Base-by-base conservation (phyloP, 106 monocot genomes). In the Gastrodia elata region DNA sequence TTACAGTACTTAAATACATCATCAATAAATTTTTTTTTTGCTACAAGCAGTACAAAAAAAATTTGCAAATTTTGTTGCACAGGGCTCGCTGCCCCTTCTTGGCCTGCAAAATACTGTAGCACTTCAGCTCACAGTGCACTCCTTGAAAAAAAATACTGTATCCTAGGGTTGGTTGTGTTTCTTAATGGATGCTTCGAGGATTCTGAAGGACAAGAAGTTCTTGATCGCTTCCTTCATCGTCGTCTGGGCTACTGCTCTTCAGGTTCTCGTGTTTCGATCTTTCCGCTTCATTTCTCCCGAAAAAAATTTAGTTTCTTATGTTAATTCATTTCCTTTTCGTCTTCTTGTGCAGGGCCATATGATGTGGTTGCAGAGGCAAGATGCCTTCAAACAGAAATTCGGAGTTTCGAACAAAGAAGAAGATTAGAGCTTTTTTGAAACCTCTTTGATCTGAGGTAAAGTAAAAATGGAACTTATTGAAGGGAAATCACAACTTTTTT, bases 311-410 rank as follows among this genome's bases (percentile, higher is more conserved):
- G n/a, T n/a, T n/a, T n/a, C n/a, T n/a, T n/a, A n/a, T n/a, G n/a
- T n/a, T 13, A 67, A n/a, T 8, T 5, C 37, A n/a, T n/a, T 6
- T 15, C 38, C 27, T n/a, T 39, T 55, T 20, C n/a, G 28, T 27
- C n/a, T n/a, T 64, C 34, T 0, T 35, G 3, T 75, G 68, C 78
- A 86, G 86, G 86, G 76, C 28, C 89, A 89, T 57, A 86, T 89
- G 89, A 86, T 89, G 84, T 89, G 89, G 89, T 71, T 89, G 79
- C 81, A 86, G 76, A 86, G 72, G 73, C 89, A 89, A 36, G 89
- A 86, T 38, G 46, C 83, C 0, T 89, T 89, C 79, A 81, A 84
- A 81, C 79, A 80, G 37, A 86, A 84, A 61, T 89, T 89, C 72
- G 83, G 81, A 4, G 71, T 75, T 73, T 40, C 39, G 26, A 59